Evolutionary conservation across 1,284 basidiomycete genomes (phyloP), one percentile per base, ranked within the genome.

Genomic region (Ganoderma leucocontextum): DNA sequence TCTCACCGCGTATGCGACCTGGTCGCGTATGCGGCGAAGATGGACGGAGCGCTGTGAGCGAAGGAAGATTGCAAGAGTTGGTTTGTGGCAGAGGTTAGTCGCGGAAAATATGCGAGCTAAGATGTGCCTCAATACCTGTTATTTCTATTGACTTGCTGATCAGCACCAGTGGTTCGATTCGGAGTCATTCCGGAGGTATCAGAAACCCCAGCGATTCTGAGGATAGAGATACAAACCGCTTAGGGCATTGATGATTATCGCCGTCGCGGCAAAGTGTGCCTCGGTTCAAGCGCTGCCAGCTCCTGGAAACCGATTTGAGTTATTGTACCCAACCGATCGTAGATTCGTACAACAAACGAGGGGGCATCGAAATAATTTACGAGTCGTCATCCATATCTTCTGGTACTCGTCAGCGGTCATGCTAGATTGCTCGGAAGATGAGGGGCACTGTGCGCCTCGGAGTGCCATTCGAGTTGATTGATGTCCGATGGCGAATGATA

Each of bases 1-100:
- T 98, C 96, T 66, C 91, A 87, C 82, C 93, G 97, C 80, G 96
- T 98, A 70, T 91, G 93, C 82, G 97, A 99, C 84, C 89, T 99
- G 72, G 85, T 98, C 79, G 85, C 90, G 75, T 95, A 85, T 84
- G 91, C 91, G 75, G 95, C 97, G 73, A 86, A 88, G 84, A 89
- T 88, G 81, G 95, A 96, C 68, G 79, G 78, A 59, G 72, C 70
- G 63, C 68, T 77, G 74, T 81, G 76, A 80, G 62, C 38, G 58
- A 39, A 42, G 41, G 22, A n/a, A 25, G 47, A 25, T 49, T 17
- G 29, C 33, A 17, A 15, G 47, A 29, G 4, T 25, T n/a, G 47
- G 15, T 52, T 15, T 13, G 22, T 52, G 22, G 6, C 7, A 49
- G 9, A 49, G 9, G 9, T 7, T 22, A 10, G 19, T 1, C 19